A percentile compares a stretch with the other conserved stretches of the same genome.
phyloP scores from a whole-genome alignment of 768 basidiomycete genomes.

The Strobilomyces confusus region DNA sequence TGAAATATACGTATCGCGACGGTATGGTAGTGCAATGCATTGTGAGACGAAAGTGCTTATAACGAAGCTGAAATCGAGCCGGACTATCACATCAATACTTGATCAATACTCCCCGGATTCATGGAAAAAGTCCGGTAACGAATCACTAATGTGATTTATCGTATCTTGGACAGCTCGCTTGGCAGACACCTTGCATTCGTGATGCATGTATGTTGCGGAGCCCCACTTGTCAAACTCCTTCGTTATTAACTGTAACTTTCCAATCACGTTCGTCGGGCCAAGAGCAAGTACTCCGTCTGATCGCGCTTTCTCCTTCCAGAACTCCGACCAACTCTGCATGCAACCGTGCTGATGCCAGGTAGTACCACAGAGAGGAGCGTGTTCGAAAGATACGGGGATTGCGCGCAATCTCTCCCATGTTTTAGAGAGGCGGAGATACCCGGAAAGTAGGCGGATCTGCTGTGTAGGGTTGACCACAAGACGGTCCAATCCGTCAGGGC shows the following conservation, averaged over 20 bases:
- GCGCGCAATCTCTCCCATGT: conserved; percentile 63
- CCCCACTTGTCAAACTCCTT: conserved; percentile 72
- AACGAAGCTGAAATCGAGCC: background rate
- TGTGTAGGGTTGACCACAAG: conserved; percentile 55
- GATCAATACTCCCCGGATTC: conserved; percentile 32
- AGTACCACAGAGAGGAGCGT: conserved; percentile 57
- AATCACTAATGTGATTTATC: conserved; percentile 54
- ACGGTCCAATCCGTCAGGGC: conserved; percentile 38
- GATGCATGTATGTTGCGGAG: conserved; percentile 74
- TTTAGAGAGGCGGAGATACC: conserved; percentile 63
- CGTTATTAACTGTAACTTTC: conserved; percentile 55
- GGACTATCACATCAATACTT: conserved; percentile 21
- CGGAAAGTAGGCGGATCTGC: conserved; percentile 61
- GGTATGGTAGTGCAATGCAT: background rate
- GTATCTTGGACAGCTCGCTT: conserved; percentile 52
- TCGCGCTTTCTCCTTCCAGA: conserved; percentile 74
- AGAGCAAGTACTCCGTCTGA: conserved; percentile 56
- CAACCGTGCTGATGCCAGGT: conserved; percentile 74
- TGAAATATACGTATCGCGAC: background rate
- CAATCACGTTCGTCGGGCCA: conserved; percentile 63
- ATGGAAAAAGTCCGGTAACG: conserved; percentile 59
- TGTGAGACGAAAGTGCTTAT: too few relatives aligned
- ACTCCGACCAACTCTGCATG: conserved; percentile 69
- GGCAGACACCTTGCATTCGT: conserved; percentile 61
- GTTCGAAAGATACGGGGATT: conserved; percentile 58